phyloP scores from a whole-genome alignment of 257 asterid species.

The Scutellaria galericulata region DNA sequence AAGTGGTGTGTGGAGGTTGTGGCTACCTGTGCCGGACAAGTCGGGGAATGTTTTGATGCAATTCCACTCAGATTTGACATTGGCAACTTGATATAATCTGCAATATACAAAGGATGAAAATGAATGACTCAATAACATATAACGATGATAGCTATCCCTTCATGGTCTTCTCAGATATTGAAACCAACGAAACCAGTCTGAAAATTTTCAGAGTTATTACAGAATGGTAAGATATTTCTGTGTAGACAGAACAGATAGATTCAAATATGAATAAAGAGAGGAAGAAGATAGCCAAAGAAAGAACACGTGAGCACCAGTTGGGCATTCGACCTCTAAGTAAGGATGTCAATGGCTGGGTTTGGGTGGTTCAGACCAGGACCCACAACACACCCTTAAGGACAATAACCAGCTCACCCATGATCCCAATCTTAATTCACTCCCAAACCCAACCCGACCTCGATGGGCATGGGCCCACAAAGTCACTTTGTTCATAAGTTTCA shows the following conservation, averaged over 20 bases:
- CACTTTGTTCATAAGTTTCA: too few relatives aligned
- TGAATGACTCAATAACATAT: constrained; percentile 11
- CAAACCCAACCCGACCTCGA: too few relatives aligned
- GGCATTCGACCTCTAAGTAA: too few relatives aligned
- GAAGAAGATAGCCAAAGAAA: background rate
- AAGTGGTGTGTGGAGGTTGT: background rate
- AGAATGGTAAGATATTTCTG: background rate
- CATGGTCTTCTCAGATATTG: constrained; percentile 4
- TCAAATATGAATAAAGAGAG: background rate
- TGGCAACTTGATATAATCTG: constrained; percentile 91
- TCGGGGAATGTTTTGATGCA: constrained; percentile 89
- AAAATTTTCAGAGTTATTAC: too few relatives aligned
- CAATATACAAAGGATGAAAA: constrained; percentile 23
- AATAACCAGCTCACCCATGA: too few relatives aligned
- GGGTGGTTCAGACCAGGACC: too few relatives aligned
- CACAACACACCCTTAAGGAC: too few relatives aligned
- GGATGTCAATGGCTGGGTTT: too few relatives aligned
- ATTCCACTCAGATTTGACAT: constrained; percentile 90
- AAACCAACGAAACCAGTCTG: too few relatives aligned
- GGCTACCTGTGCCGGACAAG: constrained; percentile 93
- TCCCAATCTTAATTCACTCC: too few relatives aligned
- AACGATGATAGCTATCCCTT: background rate
- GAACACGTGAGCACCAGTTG: too few relatives aligned
- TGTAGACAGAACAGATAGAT: background rate
- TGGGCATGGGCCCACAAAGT: too few relatives aligned